These are phyloP conservation scores for Paecilomyces formosus DNA, from an alignment of 2,329 filamentous ascomycete species.

Conservation along the genomic window DNA sequence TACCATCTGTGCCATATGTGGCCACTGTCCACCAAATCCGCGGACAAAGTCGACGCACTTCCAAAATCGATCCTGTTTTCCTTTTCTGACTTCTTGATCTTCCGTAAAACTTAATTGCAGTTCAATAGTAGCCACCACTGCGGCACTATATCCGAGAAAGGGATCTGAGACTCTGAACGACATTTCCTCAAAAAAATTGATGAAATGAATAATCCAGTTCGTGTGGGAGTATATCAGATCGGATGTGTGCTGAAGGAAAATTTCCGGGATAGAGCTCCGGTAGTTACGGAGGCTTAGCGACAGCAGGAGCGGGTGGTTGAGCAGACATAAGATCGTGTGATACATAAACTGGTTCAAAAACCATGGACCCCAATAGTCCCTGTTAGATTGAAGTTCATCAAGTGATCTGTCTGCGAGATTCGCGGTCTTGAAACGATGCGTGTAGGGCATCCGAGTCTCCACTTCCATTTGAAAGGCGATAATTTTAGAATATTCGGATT, in stretches of 20 bases:
- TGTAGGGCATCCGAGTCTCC: slow-evolving; percentile 45
- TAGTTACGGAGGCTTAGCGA: slow-evolving; percentile 48
- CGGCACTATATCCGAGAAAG: slow-evolving; percentile 43
- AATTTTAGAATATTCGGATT: slow-evolving; percentile 48
- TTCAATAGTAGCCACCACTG: slow-evolving; percentile 48
- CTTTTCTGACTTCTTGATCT: slow-evolving; percentile 26
- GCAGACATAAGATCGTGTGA: slow-evolving; percentile 45
- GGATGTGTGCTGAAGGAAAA: slow-evolving; percentile 48
- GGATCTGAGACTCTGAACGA: slow-evolving; percentile 41
- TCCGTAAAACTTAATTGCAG: slow-evolving; percentile 48
- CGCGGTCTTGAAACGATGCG: slow-evolving; percentile 44
- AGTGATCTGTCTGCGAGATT: slow-evolving; percentile 37
- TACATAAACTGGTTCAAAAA: slow-evolving; percentile 48
- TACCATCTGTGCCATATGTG: slow-evolving; percentile 39
- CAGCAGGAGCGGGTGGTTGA: slow-evolving; percentile 49
- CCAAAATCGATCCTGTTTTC: slow-evolving; percentile 38
- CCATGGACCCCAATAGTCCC: slow-evolving; percentile 49
- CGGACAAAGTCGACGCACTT: slow-evolving; percentile 41
- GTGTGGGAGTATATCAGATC: slow-evolving; percentile 46
- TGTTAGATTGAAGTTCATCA: slow-evolving; percentile 36
- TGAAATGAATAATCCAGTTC: slow-evolving; percentile 47
- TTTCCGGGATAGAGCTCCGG: slow-evolving; percentile 45
- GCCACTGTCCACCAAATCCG: slow-evolving; percentile 36
- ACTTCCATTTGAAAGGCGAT: slow-evolving; percentile 45
- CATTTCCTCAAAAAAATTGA: slow-evolving; percentile 41